Percentiles rank a stretch among this genome's conserved stretches.
These are phyloP conservation scores for Syzygium jambos DNA, from an alignment of 345 rosid genomes.

Conservation along the genomic window DNA sequence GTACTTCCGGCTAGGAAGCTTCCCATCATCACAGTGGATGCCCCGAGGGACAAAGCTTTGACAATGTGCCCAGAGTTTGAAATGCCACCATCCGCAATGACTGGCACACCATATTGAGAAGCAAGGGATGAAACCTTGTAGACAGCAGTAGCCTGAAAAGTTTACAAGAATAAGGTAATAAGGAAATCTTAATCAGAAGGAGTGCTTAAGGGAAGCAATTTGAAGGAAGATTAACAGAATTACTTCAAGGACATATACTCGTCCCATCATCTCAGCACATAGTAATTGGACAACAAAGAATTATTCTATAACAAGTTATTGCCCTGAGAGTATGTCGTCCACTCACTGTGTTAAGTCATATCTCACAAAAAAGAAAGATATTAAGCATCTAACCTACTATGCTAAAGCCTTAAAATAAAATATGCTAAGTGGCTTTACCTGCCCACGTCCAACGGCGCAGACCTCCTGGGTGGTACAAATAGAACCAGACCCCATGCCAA, in stretches of 20 bases:
- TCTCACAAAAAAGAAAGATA: background rate
- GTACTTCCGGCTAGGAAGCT: conserved; percentile 89
- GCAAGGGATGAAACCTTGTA: conserved; percentile 84
- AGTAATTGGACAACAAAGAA: background rate
- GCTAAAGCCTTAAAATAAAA: background rate
- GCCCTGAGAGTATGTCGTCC: background rate
- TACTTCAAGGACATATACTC: background rate
- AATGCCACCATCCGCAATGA: conserved; percentile 96
- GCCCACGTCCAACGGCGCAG: conserved; percentile 93
- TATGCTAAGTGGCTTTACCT: conserved; percentile 37
- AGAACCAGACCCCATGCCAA: conserved; percentile 96
- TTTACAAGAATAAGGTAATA: background rate
- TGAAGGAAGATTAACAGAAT: background rate
- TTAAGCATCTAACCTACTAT: background rate
- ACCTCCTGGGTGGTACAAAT: conserved; percentile 97
- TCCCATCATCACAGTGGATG: conserved; percentile 98
- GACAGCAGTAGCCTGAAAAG: conserved; percentile 83
- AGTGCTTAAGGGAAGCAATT: background rate
- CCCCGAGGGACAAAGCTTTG: conserved; percentile 80
- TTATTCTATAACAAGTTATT: background rate
- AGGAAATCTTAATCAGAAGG: background rate
- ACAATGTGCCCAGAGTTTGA: conserved; percentile 95
- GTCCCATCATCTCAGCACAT: background rate
- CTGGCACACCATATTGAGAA: conserved; percentile 64
- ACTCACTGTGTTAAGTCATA: background rate